phyloP scores from a whole-genome alignment of 345 rosid species.

The Erodium maritimum region DNA sequence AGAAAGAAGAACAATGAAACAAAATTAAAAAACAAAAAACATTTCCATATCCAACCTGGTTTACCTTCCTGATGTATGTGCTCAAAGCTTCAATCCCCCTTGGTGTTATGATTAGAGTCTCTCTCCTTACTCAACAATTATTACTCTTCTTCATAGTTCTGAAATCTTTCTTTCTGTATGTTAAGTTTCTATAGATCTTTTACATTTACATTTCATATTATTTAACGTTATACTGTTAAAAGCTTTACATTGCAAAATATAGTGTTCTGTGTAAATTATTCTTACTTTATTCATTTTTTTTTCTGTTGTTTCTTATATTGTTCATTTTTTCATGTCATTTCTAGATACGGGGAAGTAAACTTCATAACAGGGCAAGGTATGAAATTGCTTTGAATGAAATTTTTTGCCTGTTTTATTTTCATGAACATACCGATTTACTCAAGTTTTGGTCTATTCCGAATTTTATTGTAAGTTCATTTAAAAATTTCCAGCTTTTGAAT shows the following conservation, averaged over 20 bases:
- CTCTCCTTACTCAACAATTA: too few species aligned
- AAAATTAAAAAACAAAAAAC: neutral
- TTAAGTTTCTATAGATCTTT: neutral
- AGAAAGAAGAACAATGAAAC: neutral
- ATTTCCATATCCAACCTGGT: neutral
- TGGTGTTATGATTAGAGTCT: too few species aligned
- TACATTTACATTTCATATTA: neutral
- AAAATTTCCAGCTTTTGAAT: neutral
- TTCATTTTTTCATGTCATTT: conserved; percentile 7
- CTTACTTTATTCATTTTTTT: neutral
- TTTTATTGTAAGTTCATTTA: neutral
- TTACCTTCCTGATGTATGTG: neutral
- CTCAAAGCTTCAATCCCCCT: neutral
- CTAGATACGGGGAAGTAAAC: conserved; percentile 95
- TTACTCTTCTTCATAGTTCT: neutral
- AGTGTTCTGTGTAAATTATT: too few species aligned
- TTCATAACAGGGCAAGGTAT: conserved; percentile 91
- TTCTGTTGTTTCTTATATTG: conserved; percentile 2
- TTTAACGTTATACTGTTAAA: too few species aligned
- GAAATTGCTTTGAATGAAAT: conserved; percentile 7
- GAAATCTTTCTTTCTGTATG: neutral
- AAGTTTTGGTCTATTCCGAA: neutral
- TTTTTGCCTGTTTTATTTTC: too few species aligned
- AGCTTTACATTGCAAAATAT: too few species aligned
- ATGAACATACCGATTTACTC: neutral